These are phyloP conservation scores for Phytophthora lateralis DNA, from an alignment of 352 stramenopile species.

Conservation along the genomic window DNA sequence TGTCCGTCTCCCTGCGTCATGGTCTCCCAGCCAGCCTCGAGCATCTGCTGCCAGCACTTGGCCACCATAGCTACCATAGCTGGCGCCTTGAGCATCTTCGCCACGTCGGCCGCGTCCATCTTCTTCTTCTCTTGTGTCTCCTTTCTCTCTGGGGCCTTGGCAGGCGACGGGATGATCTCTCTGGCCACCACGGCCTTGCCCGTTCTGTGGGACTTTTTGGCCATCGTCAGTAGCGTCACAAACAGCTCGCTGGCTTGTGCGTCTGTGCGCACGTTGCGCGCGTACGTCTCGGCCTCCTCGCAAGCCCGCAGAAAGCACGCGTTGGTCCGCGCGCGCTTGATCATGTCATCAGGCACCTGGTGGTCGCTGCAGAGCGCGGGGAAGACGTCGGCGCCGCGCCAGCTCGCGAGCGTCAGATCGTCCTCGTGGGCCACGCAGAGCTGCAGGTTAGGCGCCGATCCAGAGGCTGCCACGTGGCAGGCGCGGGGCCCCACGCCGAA, in stretches of 20 bases:
- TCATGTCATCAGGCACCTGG: slow-evolving; percentile 40
- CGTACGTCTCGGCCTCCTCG: slow-evolving; percentile 48
- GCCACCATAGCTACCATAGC: slow-evolving; percentile 33
- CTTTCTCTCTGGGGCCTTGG: slow-evolving; percentile 8
- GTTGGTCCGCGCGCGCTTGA: slow-evolving; percentile 48
- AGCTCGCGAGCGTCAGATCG: slow-evolving; percentile 37
- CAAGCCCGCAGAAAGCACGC: slow-evolving; percentile 57
- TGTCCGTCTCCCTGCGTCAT: slow-evolving; percentile 58
- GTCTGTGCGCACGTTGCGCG: slow-evolving; percentile 31
- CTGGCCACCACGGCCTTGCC: slow-evolving; percentile 23
- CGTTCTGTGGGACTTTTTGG: slow-evolving; percentile 27
- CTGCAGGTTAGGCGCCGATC: slow-evolving; percentile 54
- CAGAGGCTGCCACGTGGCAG: slow-evolving; percentile 31
- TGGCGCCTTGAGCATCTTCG: slow-evolving; percentile 30
- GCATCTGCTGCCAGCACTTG: slow-evolving; percentile 69
- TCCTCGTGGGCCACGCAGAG: slow-evolving; percentile 51
- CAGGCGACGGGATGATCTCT: slow-evolving; percentile 20
- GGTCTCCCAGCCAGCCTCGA: slow-evolving; percentile 59
- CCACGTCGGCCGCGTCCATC: slow-evolving; percentile 11
- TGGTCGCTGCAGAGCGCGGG: slow-evolving; percentile 39
- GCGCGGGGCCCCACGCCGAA: slow-evolving; percentile 64
- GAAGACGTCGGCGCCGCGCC: slow-evolving; percentile 39
- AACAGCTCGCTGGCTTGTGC: slow-evolving; percentile 40
- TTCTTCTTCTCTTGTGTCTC: slow-evolving; percentile 11
- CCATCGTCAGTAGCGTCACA: slow-evolving; percentile 36